Evolutionary conservation across 495 filamentous ascomycete species (phyloP).

Genomic region (Parathielavia hyrcaniae): DNA sequence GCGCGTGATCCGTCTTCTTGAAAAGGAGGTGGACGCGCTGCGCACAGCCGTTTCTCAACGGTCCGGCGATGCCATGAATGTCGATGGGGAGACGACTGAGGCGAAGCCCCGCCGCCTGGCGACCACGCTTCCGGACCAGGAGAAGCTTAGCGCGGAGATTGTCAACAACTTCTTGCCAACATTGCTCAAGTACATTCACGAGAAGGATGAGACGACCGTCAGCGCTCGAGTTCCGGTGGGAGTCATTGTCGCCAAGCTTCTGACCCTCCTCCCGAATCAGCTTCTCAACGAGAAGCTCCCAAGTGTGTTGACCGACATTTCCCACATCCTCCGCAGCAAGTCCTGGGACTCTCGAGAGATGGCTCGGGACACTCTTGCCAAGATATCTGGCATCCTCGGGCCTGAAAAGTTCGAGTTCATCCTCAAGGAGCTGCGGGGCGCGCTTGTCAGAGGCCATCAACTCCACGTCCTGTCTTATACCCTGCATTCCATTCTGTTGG

Average conservation of each 20-base stretch:
- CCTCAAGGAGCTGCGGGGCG: constrained; percentile 80
- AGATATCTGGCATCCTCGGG: constrained; percentile 72
- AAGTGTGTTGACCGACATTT: constrained; percentile 81
- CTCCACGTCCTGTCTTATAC: constrained; percentile 94
- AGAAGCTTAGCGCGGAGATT: constrained; percentile 69
- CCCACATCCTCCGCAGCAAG: constrained; percentile 82
- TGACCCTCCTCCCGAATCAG: constrained; percentile 68
- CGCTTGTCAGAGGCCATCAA: constrained; percentile 79
- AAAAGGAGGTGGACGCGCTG: constrained; percentile 71
- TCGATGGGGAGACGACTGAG: constrained; percentile 30
- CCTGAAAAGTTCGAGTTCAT: constrained; percentile 81
- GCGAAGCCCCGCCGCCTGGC: constrained; percentile 44
- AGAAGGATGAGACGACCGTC: constrained; percentile 89
- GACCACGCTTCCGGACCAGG: constrained; percentile 57
- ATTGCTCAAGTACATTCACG: constrained; percentile 73
- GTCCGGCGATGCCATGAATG: constrained; percentile 36
- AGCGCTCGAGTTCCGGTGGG: constrained; percentile 85
- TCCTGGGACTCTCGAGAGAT: constrained; percentile 84
- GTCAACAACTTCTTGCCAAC: constrained; percentile 67
- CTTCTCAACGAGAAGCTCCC: constrained; percentile 68
- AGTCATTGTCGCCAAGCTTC: constrained; percentile 75
- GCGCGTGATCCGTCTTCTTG: constrained; percentile 74
- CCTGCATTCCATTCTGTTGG: constrained; percentile 82
- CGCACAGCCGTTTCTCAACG: constrained; percentile 44
- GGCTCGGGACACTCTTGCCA: constrained; percentile 77